phyloP scores from a whole-genome alignment of 345 rosid genomes.

The Euclidium syriacum region DNA sequence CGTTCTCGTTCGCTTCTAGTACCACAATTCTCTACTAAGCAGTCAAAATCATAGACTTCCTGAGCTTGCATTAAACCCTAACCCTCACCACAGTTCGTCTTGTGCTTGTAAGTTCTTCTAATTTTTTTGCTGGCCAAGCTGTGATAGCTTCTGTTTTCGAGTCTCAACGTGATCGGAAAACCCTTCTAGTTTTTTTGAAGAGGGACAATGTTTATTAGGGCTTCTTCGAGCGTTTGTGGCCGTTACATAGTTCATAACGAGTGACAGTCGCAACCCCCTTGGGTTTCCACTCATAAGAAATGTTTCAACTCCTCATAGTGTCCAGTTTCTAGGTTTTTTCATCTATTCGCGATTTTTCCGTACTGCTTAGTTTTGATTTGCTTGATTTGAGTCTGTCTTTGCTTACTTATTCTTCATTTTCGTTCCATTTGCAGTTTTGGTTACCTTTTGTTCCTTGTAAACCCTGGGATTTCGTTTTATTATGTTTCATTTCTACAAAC shows the following conservation, averaged over 20 bases:
- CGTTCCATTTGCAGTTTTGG: neutral
- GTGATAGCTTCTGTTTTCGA: neutral
- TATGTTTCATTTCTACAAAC: no score
- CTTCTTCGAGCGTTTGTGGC: neutral
- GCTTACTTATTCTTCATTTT: neutral
- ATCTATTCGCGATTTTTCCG: neutral
- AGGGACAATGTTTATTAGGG: neutral
- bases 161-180: neutral
- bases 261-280: neutral
- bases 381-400: neutral
- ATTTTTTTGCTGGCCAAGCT: no score
- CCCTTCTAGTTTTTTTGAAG: neutral
- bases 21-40: neutral
- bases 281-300: no score
- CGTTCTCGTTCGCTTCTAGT: neutral
- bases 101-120: neutral
- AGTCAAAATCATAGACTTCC: neutral
- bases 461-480: no score
- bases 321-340: neutral
- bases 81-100: neutral
- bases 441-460: neutral
- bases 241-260: neutral
- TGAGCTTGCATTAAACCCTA: slow-evolving; percentile 12
- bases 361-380: neutral
- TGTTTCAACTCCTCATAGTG: neutral